phyloP scores from a whole-genome alignment of 805 yeast genomes.

The Debaryomyces prosopidis region DNA sequence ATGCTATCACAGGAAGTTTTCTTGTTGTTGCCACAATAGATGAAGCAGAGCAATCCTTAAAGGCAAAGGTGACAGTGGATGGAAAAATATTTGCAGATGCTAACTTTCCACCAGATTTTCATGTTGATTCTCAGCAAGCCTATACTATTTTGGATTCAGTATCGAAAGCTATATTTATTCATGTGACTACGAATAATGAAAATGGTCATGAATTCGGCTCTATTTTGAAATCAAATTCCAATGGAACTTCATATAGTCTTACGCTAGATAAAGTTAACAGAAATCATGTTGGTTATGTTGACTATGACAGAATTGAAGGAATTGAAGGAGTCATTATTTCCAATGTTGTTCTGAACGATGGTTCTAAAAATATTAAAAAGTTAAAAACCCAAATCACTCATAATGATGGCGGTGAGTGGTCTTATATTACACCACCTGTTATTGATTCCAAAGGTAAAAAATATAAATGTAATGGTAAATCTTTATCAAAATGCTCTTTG shows the following conservation, averaged over 20 bases:
- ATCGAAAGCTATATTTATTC: slow-evolving; percentile 74
- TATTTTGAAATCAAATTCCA: slow-evolving; percentile 82
- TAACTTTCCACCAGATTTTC: slow-evolving; percentile 65
- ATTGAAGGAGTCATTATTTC: slow-evolving; percentile 82
- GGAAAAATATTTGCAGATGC: slow-evolving; percentile 79
- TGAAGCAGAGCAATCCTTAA: slow-evolving; percentile 46
- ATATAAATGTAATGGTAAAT: slow-evolving; percentile 50
- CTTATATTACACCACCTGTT: slow-evolving; percentile 65
- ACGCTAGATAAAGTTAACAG: slow-evolving; percentile 74
- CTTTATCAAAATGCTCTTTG: slow-evolving; percentile 67
- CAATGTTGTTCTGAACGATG: slow-evolving; percentile 64
- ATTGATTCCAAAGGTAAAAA: slow-evolving; percentile 60
- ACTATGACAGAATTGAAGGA: slow-evolving; percentile 80
- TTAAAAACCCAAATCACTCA: slow-evolving; percentile 75
- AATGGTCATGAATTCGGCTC: slow-evolving; percentile 67
- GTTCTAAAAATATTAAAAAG: slow-evolving; percentile 45
- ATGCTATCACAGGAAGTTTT: slow-evolving; percentile 69
- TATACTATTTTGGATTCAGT: slow-evolving; percentile 79
- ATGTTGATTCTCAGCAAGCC: slow-evolving; percentile 48
- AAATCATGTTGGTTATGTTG: slow-evolving; percentile 72
- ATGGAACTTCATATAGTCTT: slow-evolving; percentile 83
- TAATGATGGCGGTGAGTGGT: slow-evolving; percentile 93
- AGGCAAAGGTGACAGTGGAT: slow-evolving; percentile 75
- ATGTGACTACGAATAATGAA: slow-evolving; percentile 65
- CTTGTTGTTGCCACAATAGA: slow-evolving; percentile 68